Conservation (phyloP, 2,329 filamentous ascomycete genomes). For the Hirsutella rhossiliensis region DNA sequence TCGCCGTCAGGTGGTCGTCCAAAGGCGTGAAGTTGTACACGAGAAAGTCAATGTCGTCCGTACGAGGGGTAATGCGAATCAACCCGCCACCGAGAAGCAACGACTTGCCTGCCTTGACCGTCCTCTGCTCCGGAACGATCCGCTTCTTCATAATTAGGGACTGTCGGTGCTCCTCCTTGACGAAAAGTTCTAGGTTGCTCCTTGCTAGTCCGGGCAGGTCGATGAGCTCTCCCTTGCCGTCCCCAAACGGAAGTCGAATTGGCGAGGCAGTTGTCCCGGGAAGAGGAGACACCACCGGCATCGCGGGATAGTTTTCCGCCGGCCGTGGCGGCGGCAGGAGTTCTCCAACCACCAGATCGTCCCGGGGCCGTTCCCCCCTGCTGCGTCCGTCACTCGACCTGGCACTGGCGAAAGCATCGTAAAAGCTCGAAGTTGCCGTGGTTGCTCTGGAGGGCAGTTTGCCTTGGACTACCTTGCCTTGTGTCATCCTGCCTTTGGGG, state of each 20-base stretch:
- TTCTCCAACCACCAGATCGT: conserved; percentile 27
- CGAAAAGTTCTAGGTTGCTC: conserved; percentile 57
- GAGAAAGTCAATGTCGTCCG: conserved; percentile 52
- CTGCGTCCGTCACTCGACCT: conserved; percentile 1
- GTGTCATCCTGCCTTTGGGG: conserved; percentile 58
- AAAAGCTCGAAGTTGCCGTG: conserved; percentile 7
- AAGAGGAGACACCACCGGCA: conserved; percentile 76
- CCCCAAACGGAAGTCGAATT: conserved; percentile 83
- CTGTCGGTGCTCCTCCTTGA: conserved; percentile 51
- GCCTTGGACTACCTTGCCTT: conserved; percentile 40
- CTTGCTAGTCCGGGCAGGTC: conserved; percentile 81
- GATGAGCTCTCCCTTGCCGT: conserved; percentile 78
- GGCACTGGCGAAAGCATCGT: conserved; percentile 14
- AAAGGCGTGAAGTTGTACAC: conserved; percentile 82
- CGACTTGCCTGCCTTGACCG: conserved; percentile 65
- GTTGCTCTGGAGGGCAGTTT: conserved; percentile 5
- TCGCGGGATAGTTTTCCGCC: conserved; percentile 65
- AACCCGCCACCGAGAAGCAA: conserved; percentile 70
- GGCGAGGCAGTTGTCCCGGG: conserved; percentile 92
- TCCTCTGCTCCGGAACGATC: conserved; percentile 58
- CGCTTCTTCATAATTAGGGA: conserved; percentile 70
- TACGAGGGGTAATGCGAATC: conserved; percentile 69
- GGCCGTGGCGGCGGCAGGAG: conserved; percentile 66
- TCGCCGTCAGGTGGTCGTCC: conserved; percentile 62
- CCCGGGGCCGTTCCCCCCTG: conserved; percentile 2